Conservation (phyloP, 1,284 basidiomycete genomes). For the Ceratobasidium sp. region DNA sequence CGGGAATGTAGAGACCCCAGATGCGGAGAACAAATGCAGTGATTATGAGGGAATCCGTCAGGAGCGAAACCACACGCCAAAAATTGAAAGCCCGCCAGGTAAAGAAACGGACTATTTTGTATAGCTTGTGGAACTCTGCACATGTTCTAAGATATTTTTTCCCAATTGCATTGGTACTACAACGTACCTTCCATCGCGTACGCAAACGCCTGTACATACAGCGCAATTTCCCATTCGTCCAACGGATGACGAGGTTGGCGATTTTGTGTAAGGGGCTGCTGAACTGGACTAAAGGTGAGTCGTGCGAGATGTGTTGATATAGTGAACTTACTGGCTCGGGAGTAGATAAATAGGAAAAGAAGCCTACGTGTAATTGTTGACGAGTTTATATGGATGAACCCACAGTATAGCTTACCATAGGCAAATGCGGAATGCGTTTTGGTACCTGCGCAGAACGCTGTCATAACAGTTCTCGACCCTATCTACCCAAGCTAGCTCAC, state of each 20-base stretch:
- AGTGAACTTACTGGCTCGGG: conserved; percentile 70
- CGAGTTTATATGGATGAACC: neutral
- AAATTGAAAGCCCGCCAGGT: conserved; percentile 78
- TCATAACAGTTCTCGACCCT: too few relatives aligned
- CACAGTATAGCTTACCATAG: conserved; percentile 5
- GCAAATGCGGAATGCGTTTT: conserved; percentile 68
- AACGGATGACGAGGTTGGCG: conserved; percentile 60
- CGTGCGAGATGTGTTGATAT: conserved; percentile 14
- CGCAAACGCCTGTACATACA: conserved; percentile 78
- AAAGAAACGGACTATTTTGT: conserved; percentile 67
- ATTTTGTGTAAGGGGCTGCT: conserved; percentile 71
- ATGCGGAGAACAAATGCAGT: conserved; percentile 78
- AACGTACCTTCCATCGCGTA: conserved; percentile 77
- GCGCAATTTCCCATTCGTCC: conserved; percentile 76
- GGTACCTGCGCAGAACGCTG: conserved; percentile 60
- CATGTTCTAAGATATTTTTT: neutral
- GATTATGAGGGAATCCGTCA: conserved; percentile 74
- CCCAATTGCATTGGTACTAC: neutral
- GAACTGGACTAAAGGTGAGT: conserved; percentile 58
- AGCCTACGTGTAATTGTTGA: conserved; percentile 71
- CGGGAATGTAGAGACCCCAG: conserved; percentile 59
- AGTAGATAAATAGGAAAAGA: conserved; percentile 83
- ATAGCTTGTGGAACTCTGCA: conserved; percentile 60
- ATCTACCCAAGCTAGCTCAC: conserved; percentile 52
- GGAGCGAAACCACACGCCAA: conserved; percentile 75